Percentiles rank a stretch among this genome's conserved stretches.
These are phyloP conservation scores for Pseudogymnoascus sp. DNA, from an alignment of 2,329 filamentous ascomycete genomes.

Conservation along the genomic window DNA sequence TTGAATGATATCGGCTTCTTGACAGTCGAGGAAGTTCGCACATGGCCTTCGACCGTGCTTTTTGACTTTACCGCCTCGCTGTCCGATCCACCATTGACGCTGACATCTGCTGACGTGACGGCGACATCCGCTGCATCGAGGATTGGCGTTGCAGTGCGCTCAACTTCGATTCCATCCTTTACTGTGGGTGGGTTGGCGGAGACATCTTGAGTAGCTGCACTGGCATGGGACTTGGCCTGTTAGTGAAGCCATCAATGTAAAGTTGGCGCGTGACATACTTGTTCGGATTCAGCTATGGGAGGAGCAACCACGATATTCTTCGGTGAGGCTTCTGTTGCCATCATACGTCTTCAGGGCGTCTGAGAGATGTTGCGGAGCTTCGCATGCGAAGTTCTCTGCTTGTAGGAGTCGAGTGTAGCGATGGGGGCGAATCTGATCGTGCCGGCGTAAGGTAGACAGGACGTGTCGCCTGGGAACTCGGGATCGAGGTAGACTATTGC, in stretches of 20 bases:
- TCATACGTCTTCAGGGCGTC: slow-evolving; percentile 47
- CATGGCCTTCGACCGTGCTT: slow-evolving; percentile 50
- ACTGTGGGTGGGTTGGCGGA: slow-evolving; percentile 32
- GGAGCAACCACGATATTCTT: slow-evolving; percentile 35
- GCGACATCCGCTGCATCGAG: slow-evolving; percentile 50
- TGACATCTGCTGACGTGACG: slow-evolving; percentile 57
- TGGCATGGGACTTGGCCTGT: background rate
- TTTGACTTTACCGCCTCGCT: slow-evolving; percentile 61
- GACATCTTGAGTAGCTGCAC: slow-evolving; percentile 38
- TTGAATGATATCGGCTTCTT: slow-evolving; percentile 79
- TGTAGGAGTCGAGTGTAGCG: background rate
- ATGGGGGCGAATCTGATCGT: background rate
- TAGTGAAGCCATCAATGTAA: background rate
- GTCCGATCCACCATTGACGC: slow-evolving; percentile 68
- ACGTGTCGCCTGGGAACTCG: slow-evolving; percentile 6
- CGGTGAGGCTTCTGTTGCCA: slow-evolving; percentile 55
- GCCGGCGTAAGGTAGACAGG: slow-evolving; percentile 3
- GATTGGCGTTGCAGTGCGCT: slow-evolving; percentile 47
- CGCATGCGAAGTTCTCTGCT: slow-evolving; percentile 26
- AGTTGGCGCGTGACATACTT: slow-evolving; percentile 11
- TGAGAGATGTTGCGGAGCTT: slow-evolving; percentile 25
- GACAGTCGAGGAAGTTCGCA: slow-evolving; percentile 49
- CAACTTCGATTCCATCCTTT: slow-evolving; percentile 43
- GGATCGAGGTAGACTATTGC: background rate
- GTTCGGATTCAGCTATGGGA: slow-evolving; percentile 11